Base-by-base conservation (phyloP, 306 rosid species). In the Sechiopsis laciniata region DNA sequence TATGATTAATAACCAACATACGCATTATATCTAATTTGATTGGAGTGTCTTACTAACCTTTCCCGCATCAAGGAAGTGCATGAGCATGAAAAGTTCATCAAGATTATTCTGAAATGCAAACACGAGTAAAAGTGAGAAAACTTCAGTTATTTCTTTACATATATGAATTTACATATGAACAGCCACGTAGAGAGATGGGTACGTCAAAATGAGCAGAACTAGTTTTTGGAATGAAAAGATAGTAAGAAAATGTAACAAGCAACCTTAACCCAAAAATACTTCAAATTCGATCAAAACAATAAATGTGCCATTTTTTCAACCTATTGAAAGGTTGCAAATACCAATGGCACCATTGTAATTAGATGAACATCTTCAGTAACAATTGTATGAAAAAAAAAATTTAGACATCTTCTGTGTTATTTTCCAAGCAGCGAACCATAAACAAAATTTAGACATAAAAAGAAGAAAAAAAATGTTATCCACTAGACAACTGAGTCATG, bases 61-160 rank as follows among this genome's bases (percentile, higher is more conserved):
- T 73, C 97, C 99, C 45, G 96, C 95, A 68, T 91, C 99, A 77
- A 95, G 99, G 83, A 95, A 95, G 84, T 95, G 99, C 99, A 95
- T 95, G 70, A 95, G 95, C 99, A 95, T 91, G 79, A 95, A 95
- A 71, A 95, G 96, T 78, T 95, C 99, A 29, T 95, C 99, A 78
- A 95, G 84, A 78, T 95, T 95, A 82, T 95, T 95, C 99, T 95
- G 99, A 76, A 85, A 89, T 77, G 57, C 80, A 56, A 60, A 78
- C 48, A 84, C 14, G 78, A 66, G 61, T 60, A 74, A 64, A 65
- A 72, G 64, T 77, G 52, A 83, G 86, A 63, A 56, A 62, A 52
- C 1, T 71, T 20, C 29, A 40, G 26, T 9, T 8, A 64, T 10
- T 37, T n/a, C 24, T 72, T 17, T 6, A 22, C 35, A 72, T 55